Base-by-base conservation (phyloP, 805 yeast genomes). In the Suhomyces canberraensis region DNA sequence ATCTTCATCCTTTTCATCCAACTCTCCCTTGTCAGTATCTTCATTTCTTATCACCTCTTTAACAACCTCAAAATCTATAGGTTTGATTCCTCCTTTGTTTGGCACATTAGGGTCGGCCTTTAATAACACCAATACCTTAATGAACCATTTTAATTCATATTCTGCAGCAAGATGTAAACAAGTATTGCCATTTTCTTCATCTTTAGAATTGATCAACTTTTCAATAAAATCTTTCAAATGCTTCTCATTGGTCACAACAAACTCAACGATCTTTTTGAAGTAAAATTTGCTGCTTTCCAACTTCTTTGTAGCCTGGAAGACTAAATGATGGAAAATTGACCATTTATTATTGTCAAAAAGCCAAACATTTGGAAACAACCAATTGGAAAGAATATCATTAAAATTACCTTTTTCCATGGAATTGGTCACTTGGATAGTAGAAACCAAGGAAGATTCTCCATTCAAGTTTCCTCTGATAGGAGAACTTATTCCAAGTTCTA, bases 281-380 rank as follows among this genome's bases (percentile, higher is more conserved):
- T 68, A 68, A 45, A 64, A 68, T 31, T 55, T 58, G 20, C 57
- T 47, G 42, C 66, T 54, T n/a, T 60, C 64, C 16, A 46, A 35
- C 43, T 64, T 66, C 34, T 55, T 61, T 13, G 44, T 29, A 5
- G 58, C 46, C 40, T 54, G 56, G 24, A 80, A 66, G 3, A 89
- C 82, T 46, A 93, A 83, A 55, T 88, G 95, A 60, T 93, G 99
- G 33, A 93, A 61, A 11, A 93, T 78, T 0, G 96, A 79, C 50
- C 95, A 76, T 28, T 82, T 81, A 50, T 80, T 78, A 36, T 76
- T 73, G 56, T 91, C 67, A 33, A 56, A 53, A 34, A 68, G 53
- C 61, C 62, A 60, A 32, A 68, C 44, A 35, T 53, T 49, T 0
- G 96, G 96, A 56, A 84, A 85, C 18, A 91, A 61, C 51, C 79